phyloP scores from a whole-genome alignment of 2,329 filamentous ascomycete genomes.

The Ceratocystis cubensis region DNA sequence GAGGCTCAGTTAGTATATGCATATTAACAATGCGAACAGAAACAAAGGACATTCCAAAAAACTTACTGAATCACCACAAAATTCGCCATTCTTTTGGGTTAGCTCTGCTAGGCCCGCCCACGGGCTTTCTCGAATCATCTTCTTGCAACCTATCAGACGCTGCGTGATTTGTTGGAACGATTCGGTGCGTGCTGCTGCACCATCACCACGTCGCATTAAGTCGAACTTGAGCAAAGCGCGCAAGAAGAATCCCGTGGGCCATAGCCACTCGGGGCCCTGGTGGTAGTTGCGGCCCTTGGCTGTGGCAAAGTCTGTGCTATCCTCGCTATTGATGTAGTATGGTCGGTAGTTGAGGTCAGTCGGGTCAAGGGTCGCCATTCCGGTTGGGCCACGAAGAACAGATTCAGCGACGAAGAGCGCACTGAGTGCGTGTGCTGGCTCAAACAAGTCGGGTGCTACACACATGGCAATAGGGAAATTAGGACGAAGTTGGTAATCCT shows the following conservation, averaged over 20 bases:
- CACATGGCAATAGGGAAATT: constrained; percentile 96
- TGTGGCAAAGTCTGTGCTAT: constrained; percentile 80
- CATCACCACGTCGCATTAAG: constrained; percentile 49
- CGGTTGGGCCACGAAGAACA: constrained; percentile 69
- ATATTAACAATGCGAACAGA: constrained; percentile 20
- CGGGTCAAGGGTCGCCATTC: constrained; percentile 93
- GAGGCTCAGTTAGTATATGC: neutral
- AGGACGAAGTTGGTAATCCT: constrained; percentile 89
- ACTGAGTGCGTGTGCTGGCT: constrained; percentile 60
- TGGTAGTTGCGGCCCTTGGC: constrained; percentile 96
- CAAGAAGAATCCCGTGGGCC: constrained; percentile 93
- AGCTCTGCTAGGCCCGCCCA: constrained; percentile 92
- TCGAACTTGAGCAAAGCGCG: constrained; percentile 87
- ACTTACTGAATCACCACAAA: constrained; percentile 78
- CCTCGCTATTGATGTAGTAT: constrained; percentile 90
- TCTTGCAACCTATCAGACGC: constrained; percentile 69
- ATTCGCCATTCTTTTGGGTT: constrained; percentile 76
- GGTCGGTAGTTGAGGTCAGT: constrained; percentile 85
- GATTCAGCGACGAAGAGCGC: constrained; percentile 71
- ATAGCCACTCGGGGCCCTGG: constrained; percentile 95
- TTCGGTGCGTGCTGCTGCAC: constrained; percentile 45
- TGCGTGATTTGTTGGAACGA: constrained; percentile 90
- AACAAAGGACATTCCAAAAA: constrained; percentile 18
- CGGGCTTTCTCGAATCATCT: constrained; percentile 62
- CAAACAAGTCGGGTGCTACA: constrained; percentile 79